These are phyloP conservation scores for Alternaria brassicae DNA, from an alignment of 2,329 filamentous ascomycete genomes.

Conservation along the genomic window DNA sequence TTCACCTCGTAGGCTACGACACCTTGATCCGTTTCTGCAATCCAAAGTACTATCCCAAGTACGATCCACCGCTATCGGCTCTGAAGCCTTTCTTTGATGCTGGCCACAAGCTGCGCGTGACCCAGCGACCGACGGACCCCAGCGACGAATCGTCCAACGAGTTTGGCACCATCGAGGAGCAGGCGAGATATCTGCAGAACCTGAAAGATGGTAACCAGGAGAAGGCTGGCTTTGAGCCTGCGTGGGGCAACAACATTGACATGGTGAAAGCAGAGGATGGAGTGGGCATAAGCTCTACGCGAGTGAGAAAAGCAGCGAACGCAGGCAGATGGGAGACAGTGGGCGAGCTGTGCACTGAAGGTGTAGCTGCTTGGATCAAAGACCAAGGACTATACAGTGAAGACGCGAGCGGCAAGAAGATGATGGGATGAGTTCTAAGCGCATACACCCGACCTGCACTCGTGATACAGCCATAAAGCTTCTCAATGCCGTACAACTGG, in stretches of 20 bases:
- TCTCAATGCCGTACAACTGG: neutral
- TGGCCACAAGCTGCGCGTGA: constrained; percentile 68
- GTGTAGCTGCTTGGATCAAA: constrained; percentile 66
- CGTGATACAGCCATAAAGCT: neutral
- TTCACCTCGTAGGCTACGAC: constrained; percentile 78
- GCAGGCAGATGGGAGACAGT: constrained; percentile 58
- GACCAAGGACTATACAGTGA: constrained; percentile 63
- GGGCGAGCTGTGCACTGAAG: constrained; percentile 61
- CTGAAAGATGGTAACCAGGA: constrained; percentile 59
- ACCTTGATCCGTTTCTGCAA: constrained; percentile 76
- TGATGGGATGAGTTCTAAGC: constrained; percentile 42
- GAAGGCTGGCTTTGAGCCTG: constrained; percentile 60
- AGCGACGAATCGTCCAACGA: constrained; percentile 56
- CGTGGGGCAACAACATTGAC: constrained; percentile 68
- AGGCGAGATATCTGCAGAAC: constrained; percentile 61
- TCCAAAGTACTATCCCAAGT: constrained; percentile 70
- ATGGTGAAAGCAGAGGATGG: constrained; percentile 62
- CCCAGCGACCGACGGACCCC: constrained; percentile 60
- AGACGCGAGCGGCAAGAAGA: constrained; percentile 46
- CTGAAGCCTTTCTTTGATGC: constrained; percentile 69
- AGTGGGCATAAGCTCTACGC: constrained; percentile 64
- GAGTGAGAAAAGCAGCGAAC: constrained; percentile 65
- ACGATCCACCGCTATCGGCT: constrained; percentile 58
- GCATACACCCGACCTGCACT: neutral
- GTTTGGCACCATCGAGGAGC: constrained; percentile 65